A percentile compares a stretch with the other conserved stretches of the same genome.
These are phyloP conservation scores for Dendrobium huoshanense DNA, from an alignment of 106 monocot species.

Conservation along the genomic window DNA sequence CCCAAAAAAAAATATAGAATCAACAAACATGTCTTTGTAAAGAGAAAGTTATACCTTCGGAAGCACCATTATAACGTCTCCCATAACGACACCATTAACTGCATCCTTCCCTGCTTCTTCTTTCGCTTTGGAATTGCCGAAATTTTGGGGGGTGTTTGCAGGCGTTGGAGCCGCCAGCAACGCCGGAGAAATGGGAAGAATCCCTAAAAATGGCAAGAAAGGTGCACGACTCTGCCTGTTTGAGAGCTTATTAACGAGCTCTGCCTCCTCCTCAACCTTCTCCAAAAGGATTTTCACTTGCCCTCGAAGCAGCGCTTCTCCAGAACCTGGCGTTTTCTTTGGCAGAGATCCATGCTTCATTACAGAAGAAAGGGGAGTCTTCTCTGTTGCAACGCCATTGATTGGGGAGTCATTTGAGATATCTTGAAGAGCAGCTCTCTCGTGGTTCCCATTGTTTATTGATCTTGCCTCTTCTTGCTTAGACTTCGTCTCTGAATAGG, in stretches of 20 bases:
- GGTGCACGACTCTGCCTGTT: constrained; percentile 10
- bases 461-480: constrained; percentile 36
- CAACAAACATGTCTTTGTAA: too few species aligned
- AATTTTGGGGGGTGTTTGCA: constrained; percentile 58
- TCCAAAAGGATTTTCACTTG: constrained; percentile 87
- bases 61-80: not conserved
- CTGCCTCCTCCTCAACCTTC: constrained; percentile 71
- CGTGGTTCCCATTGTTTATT: constrained; percentile 22
- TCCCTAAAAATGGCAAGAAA: constrained; percentile 26
- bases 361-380: constrained; percentile 33
- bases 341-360: constrained; percentile 16
- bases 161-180: constrained; percentile 82
- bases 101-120: not conserved
- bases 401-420: constrained; percentile 98
- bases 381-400: constrained; percentile 54
- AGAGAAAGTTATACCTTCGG: not conserved
- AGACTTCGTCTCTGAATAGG: constrained; percentile 27
- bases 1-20: too few species aligned
- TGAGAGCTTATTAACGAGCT: constrained; percentile 26
- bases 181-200: constrained; percentile 34
- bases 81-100: too few species aligned
- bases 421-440: constrained; percentile 48
- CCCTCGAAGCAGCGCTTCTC: constrained; percentile 78
- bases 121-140: not conserved
- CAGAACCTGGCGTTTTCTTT: constrained; percentile 62